Evolutionary conservation across 2,329 filamentous ascomycete species (phyloP), one percentile per base, ranked within the genome.

Genomic region (Fusarium sp.): DNA sequence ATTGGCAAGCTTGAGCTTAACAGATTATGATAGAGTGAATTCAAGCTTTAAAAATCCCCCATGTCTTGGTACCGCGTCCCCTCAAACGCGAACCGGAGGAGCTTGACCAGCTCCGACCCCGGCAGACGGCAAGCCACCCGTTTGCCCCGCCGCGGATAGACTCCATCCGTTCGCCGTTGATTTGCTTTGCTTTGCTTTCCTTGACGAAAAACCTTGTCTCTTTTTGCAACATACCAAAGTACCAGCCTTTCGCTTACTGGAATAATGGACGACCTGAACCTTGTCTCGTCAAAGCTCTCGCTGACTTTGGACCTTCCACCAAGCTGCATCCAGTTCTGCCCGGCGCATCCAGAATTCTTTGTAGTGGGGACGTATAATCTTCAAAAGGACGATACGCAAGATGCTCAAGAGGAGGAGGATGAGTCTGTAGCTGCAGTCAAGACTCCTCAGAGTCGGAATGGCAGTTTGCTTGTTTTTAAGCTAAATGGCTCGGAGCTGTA

Each of bases 311-410:
- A 93, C 61, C 84, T 93, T 0, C 93, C 93, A 5, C 93, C 93
- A 2, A 94, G 93, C 77, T 95, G 93, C 79, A 86, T 95, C n/a
- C 91, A 93, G 69, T 94, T 95, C 77, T 93, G 90, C 72, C 90
- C 91, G 1, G 81, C 82, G 1, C 79, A 90, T 66, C 88, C 90
- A 0, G 83, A 90, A 0, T 90, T 92, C 78, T 92, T 97, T 74
- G 86, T 97, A 0, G 88, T 98, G 56, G 96, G 95, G 42, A 98
- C 95, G 1, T 98, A 98, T 82, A 90, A 92, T 71, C 87, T 98
- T 31, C 85, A 94, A 71, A 87, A 87, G 69, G 80, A 85, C 58
- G 77, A 82, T 49, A 61, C 65, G 7, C 69, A 64, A 57, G 74
- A 79, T 24, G 63, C 76, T 33, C 68, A 73, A 9, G 76, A 78